Conservation (phyloP, 345 rosid species). For the Salix koriyanagi region DNA sequence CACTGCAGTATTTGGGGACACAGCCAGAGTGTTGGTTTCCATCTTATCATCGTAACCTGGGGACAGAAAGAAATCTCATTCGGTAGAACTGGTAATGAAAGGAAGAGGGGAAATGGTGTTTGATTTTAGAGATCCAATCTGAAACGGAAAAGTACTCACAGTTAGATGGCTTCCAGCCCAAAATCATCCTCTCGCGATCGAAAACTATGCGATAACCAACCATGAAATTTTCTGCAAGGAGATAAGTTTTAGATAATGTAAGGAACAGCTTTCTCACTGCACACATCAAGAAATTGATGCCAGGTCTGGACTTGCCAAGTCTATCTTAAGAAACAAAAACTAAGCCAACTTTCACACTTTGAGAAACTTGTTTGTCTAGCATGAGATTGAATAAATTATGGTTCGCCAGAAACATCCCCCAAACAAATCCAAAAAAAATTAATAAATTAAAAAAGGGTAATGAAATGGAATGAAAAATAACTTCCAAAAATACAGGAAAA, state of each 20-base stretch:
- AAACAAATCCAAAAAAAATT: background rate
- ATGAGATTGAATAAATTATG: background rate
- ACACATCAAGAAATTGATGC: background rate
- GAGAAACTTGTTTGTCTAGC: background rate
- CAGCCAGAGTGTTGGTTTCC: conserved; percentile 30
- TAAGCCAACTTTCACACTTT: no score
- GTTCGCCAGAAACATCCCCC: background rate
- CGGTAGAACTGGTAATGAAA: background rate
- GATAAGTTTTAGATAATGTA: background rate
- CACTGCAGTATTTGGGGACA: conserved; percentile 34
- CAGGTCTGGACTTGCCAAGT: no score
- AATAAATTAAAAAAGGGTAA: no score
- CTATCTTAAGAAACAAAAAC: no score
- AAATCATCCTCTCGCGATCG: conserved; percentile 55
- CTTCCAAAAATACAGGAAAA: background rate
- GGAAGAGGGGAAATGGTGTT: background rate
- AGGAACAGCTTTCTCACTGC: conserved; percentile 2
- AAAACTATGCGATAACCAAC: conserved; percentile 63
- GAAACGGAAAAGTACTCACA: conserved; percentile 42
- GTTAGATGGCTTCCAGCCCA: conserved; percentile 67
- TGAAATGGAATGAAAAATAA: background rate
- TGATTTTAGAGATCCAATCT: background rate
- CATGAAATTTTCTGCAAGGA: conserved; percentile 76
- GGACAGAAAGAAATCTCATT: background rate
- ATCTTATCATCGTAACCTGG: conserved; percentile 38